These are phyloP conservation scores for Cetraspora pellucida DNA, from an alignment of 192 early-diverging fungal genomes.

Conservation along the genomic window DNA sequence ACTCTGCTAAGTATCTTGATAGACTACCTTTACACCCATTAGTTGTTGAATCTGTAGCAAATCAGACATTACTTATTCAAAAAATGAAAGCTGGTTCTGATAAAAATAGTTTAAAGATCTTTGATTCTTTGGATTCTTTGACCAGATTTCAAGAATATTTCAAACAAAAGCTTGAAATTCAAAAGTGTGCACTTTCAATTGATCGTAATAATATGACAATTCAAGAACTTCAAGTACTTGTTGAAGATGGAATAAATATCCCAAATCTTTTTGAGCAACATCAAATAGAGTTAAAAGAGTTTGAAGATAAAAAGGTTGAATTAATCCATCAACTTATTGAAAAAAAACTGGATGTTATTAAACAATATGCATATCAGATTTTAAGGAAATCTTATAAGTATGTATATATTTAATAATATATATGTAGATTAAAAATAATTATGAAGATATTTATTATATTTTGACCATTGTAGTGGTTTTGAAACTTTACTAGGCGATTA, in stretches of 20 bases:
- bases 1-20: neutral
- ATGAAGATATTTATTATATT: too few species aligned
- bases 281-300: neutral
- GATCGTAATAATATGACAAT: neutral
- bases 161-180: slow-evolving; percentile 7
- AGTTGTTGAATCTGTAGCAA: slow-evolving; percentile 12
- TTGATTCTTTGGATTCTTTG: neutral
- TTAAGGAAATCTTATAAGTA: too few species aligned
- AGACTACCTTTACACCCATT: neutral
- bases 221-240: slow-evolving; percentile 7
- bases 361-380: too few species aligned
- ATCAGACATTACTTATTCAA: slow-evolving; percentile 19
- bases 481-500: too few species aligned
- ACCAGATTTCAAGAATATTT: slow-evolving; percentile 20
- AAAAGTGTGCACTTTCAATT: slow-evolving; percentile 15
- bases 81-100: neutral
- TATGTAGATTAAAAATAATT: too few species aligned
- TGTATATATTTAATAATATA: too few species aligned
- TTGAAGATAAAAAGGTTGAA: neutral
- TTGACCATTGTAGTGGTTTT: too few species aligned
- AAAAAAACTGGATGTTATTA: too few species aligned
- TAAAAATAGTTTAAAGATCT: neutral
- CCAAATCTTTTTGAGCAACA: neutral
- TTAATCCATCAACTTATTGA: neutral
- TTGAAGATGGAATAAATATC: slow-evolving; percentile 3